Percentiles rank a stretch among this genome's conserved stretches.
These are phyloP conservation scores for Colletotrichum simmondsii DNA, from an alignment of 2,329 filamentous ascomycete genomes.

Conservation along the genomic window DNA sequence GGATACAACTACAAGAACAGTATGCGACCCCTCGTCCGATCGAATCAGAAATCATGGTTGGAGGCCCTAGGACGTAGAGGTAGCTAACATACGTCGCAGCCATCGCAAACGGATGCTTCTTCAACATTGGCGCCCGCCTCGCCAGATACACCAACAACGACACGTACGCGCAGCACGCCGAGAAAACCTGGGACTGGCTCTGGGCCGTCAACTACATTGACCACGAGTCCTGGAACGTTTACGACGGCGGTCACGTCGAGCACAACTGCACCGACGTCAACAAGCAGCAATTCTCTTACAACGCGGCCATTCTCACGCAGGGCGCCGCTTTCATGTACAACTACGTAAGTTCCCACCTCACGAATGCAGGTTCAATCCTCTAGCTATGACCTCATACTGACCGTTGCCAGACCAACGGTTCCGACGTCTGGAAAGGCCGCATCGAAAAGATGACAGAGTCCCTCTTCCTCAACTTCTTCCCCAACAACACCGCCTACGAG, in stretches of 20 bases:
- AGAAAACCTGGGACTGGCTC: slow-evolving; percentile 72
- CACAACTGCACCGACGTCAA: slow-evolving; percentile 71
- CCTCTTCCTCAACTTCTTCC: slow-evolving; percentile 63
- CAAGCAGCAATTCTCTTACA: slow-evolving; percentile 75
- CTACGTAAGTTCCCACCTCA: slow-evolving; percentile 52
- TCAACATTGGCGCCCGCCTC: slow-evolving; percentile 75
- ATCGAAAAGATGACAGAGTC: slow-evolving; percentile 66
- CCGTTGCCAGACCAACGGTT: slow-evolving; percentile 58
- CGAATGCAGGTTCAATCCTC: neutral
- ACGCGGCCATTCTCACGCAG: slow-evolving; percentile 69
- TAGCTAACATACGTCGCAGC: slow-evolving; percentile 45
- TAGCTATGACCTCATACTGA: neutral
- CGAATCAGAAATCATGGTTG: no score
- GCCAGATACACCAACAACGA: slow-evolving; percentile 76
- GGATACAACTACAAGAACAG: slow-evolving; percentile 83
- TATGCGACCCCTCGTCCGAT: slow-evolving; percentile 35
- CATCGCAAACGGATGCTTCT: slow-evolving; percentile 72
- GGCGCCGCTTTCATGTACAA: slow-evolving; percentile 79
- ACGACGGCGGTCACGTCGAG: slow-evolving; percentile 69
- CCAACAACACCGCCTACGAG: slow-evolving; percentile 71
- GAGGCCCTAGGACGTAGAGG: neutral
- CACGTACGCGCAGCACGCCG: slow-evolving; percentile 72
- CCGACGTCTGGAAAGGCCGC: slow-evolving; percentile 64
- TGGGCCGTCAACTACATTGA: slow-evolving; percentile 67
- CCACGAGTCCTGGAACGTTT: slow-evolving; percentile 68